These are phyloP conservation scores for Aureobasidium sp. DNA, from an alignment of 2,329 filamentous ascomycete species.

Conservation along the genomic window DNA sequence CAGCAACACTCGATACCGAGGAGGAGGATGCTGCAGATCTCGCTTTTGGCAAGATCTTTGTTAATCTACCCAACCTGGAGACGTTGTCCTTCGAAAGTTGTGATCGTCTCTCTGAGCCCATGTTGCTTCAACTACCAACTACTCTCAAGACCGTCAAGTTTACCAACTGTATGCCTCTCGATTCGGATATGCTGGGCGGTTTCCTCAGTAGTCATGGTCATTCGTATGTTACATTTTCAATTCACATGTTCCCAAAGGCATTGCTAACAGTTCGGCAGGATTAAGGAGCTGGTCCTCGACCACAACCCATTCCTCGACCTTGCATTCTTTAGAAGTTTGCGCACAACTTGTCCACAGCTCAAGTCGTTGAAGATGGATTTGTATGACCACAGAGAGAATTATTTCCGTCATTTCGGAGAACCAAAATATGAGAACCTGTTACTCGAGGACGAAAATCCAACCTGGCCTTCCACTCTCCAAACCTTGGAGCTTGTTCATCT, in stretches of 20 bases:
- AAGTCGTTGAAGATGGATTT: constrained; percentile 68
- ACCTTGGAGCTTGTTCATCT: constrained; percentile 68
- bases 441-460: constrained; percentile 54
- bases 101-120: constrained; percentile 57
- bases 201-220: constrained; percentile 62
- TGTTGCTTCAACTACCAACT: constrained; percentile 61
- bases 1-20: constrained; percentile 3
- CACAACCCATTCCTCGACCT: constrained; percentile 75
- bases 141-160: constrained; percentile 61
- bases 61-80: constrained; percentile 52
- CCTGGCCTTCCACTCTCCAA: constrained; percentile 67
- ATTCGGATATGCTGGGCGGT: constrained; percentile 53
- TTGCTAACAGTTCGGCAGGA: constrained; percentile 25
- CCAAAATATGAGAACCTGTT: constrained; percentile 67
- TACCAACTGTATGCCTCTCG: constrained; percentile 70
- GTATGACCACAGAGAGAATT: constrained; percentile 48
- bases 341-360: constrained; percentile 60
- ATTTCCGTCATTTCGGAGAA: constrained; percentile 60
- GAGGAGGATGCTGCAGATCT: constrained; percentile 15
- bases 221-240: neutral
- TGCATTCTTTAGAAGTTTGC: constrained; percentile 61
- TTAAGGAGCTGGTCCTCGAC: constrained; percentile 61
- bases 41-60: constrained; percentile 14
- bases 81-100: constrained; percentile 68
- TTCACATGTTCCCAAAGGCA: neutral